Base-by-base conservation (phyloP, 1,139 yeast genomes). In the Taphrina populina region DNA sequence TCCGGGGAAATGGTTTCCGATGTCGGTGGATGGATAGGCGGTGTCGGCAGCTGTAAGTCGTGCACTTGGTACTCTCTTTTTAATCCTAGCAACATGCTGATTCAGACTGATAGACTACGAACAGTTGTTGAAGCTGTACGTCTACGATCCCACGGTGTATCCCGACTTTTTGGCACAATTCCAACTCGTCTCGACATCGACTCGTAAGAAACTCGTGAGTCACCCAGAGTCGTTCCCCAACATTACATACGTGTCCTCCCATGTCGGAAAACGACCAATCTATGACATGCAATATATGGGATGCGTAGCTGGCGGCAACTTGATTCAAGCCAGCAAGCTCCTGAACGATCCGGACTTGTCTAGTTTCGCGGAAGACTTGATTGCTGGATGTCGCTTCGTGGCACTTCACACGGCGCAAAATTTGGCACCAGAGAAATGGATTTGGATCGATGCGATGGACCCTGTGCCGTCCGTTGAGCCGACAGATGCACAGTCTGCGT, bases 241-340 rank as follows among this genome's bases (percentile, higher is more conserved):
- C 7, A 30, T 23, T 19, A 65, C 70, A 60, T 67, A 71, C 58
- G 78, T 76, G 64, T 37, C 53, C 66, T 64, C 8, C 62, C 75
- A 15, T 75, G 75, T 64, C 70, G 76, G 72, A 72, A 74, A 21
- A 72, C 75, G 75, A 20, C 27, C 49, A 11, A 21, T 27, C 19
- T 26, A 26, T 17, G 6, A 24, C 11, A n/a, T 24, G 8, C 30
- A 44, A 67, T 96, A 90, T 70, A 73, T 88, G 61, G 96, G 87
- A 15, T 90, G 97, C 69, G 88, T 87, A 71, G 82, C 86, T 65
- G 96, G 96, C 56, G 96, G 96, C 0, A 76, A 86, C 64, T 77
- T 88, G 61, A 94, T 95, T 0, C 72, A 88, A 53, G 96, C 96
- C 26, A 95, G 96, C 20, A 88, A 90, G 3, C 79, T 77, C 40